phyloP scores from a whole-genome alignment of 257 asterid species.

The Verbascum thapsus region DNA sequence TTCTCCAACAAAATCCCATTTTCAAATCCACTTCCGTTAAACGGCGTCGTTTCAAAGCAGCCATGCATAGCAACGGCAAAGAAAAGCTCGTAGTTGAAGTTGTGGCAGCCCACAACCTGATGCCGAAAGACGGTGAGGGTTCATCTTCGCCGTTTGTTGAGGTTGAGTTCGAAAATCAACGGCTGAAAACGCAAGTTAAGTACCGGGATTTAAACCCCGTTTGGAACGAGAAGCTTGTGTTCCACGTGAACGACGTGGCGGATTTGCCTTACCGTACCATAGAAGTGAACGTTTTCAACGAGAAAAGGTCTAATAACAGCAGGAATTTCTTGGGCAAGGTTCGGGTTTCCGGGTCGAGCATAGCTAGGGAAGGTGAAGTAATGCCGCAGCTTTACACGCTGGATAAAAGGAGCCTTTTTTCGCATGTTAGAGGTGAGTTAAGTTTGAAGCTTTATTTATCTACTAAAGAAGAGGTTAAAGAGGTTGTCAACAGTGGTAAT shows the following conservation, averaged over 20 bases:
- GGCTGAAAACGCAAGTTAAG: conserved; percentile 65
- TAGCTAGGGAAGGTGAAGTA: conserved; percentile 63
- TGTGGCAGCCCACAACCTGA: conserved; percentile 86
- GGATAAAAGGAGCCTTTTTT: conserved; percentile 76
- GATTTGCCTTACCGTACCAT: conserved; percentile 83
- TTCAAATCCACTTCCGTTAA: too few species aligned
- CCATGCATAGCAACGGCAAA: conserved; percentile 57
- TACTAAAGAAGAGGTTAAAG: conserved; percentile 63
- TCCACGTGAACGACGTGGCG: conserved; percentile 65
- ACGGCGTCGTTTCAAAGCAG: not conserved
- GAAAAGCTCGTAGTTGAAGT: conserved; percentile 89
- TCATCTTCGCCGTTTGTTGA: conserved; percentile 88
- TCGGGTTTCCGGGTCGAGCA: conserved; percentile 62
- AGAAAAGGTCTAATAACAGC: conserved; percentile 64
- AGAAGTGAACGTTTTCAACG: conserved; percentile 80
- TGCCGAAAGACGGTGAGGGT: conserved; percentile 96
- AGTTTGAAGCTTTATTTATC: conserved; percentile 69
- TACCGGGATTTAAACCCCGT: conserved; percentile 77
- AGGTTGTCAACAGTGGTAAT: conserved; percentile 34
- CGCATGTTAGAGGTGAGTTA: conserved; percentile 87
- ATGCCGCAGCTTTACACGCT: conserved; percentile 64
- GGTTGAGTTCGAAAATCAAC: conserved; percentile 76
- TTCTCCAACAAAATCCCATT: not conserved
- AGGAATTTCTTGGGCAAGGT: conserved; percentile 78
- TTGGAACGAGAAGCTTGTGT: conserved; percentile 84